Base-by-base conservation (phyloP, 352 stramenopile genomes). In the Globisporangium alternatum region DNA sequence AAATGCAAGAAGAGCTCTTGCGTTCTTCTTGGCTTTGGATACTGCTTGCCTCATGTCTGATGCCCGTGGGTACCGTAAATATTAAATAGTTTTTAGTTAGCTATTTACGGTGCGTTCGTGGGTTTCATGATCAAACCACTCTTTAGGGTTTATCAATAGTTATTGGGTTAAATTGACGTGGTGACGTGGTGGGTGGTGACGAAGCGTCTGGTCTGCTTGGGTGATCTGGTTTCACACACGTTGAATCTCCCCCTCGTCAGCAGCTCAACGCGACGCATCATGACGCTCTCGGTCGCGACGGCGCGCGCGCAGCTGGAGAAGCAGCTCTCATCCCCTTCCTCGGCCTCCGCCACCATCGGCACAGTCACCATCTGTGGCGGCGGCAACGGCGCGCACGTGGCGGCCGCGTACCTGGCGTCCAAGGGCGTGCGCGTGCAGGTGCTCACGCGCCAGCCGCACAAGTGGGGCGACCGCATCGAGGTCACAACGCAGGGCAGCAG, bases 361-460 rank as follows among this genome's bases (percentile, higher is more conserved):
- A 80, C 81, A 31, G 88, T 97, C 53, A 95, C 88, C 57, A 96
- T 98, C 70, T 98, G 91, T 68, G 91, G 91, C 61, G 91, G 91
- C 53, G 91, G 91, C 55, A 98, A 98, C 69, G 90, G 90, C 60
- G 91, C 91, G 28, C 90, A 97, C 69, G 91, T 97, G 31, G 82
- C 89, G 52, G 89, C 90, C 22, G 88, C 84, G 22, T 98, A 97
- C 68, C 68, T 98, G 60, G 89, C 88, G 44, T 82, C 81, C 63
- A 94, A 92, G 47, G 90, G 90, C 63, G 77, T 97, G 49, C 75
- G 67, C 22, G 87, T 95, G 64, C 76, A 94, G 56, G 80, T 95
- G 43, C 71, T 95, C 60, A 95, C 87, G 57, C 85, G 87, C 58
- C 87, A 92, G 54, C 87, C 89, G 3, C 75, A 93, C 60, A 80